Evolutionary conservation across 192 early-diverging fungal genomes (phyloP).

Genomic region (Funneliformis geosporum): DNA sequence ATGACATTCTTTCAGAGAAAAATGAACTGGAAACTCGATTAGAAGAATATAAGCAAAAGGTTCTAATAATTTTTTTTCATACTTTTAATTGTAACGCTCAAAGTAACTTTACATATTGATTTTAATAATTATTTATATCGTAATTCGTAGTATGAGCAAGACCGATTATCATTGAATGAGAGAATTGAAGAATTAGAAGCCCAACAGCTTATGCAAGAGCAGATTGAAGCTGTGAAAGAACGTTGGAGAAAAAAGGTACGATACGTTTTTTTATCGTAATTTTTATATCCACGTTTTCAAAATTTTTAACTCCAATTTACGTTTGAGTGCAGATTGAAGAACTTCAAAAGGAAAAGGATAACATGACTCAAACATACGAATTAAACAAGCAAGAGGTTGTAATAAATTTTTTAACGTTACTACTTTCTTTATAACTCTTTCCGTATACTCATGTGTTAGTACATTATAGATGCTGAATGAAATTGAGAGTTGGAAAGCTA

Average conservation of each 20-base stretch:
- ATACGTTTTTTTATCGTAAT: background rate
- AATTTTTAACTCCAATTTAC: background rate
- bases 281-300: background rate
- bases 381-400: conserved; percentile 36
- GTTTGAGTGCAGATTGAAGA: background rate
- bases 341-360: conserved; percentile 36
- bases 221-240: background rate
- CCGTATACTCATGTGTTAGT: conserved; percentile 16
- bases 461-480: background rate
- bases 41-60: background rate
- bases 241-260: background rate
- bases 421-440: background rate
- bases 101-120: too few species aligned
- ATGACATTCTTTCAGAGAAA: background rate
- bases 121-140: too few species aligned
- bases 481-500: background rate
- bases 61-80: background rate
- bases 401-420: background rate
- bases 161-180: background rate
- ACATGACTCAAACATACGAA: conserved; percentile 36
- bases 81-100: too few species aligned
- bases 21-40: background rate
- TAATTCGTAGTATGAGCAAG: background rate
- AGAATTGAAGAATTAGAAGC: background rate
- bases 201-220: background rate